Evolutionary conservation across 2,329 filamentous ascomycete genomes (phyloP).

Genomic region (Anthostomella pinea): DNA sequence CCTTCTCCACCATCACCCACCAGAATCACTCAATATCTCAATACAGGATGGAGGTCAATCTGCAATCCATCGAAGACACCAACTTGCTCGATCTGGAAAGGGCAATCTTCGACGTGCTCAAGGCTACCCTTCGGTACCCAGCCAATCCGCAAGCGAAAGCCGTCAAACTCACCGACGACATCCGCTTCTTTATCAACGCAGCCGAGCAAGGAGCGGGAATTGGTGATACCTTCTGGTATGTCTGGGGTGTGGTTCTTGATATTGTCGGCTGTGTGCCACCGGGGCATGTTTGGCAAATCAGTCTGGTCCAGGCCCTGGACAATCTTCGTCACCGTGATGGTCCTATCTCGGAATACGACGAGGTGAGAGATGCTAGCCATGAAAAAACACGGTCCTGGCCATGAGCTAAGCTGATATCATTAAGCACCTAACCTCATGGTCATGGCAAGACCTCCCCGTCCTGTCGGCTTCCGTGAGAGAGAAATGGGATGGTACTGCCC

Average conservation of each 20-base stretch:
- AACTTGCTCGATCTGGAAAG: background rate
- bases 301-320: background rate
- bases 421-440: background rate
- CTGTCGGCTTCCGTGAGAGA: background rate
- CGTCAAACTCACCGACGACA: slow-evolving; percentile 1
- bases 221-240: background rate
- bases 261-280: background rate
- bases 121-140: slow-evolving; percentile 3
- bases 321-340: background rate
- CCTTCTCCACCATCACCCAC: background rate
- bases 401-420: background rate
- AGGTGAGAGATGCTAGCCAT: background rate
- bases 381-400: background rate
- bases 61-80: background rate
- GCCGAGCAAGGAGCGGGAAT: background rate
- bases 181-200: slow-evolving; percentile 1
- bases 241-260: slow-evolving; percentile 1
- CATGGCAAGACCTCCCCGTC: background rate
- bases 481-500: background rate
- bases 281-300: slow-evolving; percentile 1
- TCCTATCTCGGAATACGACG: background rate
- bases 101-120: slow-evolving; percentile 3
- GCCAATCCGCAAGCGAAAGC: background rate
- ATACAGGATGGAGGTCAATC: slow-evolving; percentile 1
- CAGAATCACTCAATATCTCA: background rate